A percentile compares a stretch with the other conserved stretches of the same genome.
Evolutionary conservation across 2,329 filamentous ascomycete genomes (phyloP).

Genomic region (Diaporthe sp.): DNA sequence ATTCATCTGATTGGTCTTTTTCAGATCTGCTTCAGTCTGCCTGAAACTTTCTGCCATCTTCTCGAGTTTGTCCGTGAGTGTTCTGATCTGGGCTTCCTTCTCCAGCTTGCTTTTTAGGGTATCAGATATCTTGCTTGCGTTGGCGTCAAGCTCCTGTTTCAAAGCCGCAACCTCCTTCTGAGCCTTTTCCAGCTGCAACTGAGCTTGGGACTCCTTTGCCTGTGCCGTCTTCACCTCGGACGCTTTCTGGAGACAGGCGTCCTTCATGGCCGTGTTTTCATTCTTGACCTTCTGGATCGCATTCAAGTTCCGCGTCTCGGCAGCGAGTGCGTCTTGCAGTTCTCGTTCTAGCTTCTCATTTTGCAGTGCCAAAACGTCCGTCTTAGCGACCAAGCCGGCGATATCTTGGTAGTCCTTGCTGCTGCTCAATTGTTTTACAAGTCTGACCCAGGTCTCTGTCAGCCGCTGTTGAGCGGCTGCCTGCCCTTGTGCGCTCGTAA

Average conservation of each 20-base stretch:
- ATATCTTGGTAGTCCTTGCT: neutral
- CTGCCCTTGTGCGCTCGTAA: neutral
- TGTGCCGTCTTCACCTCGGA: neutral
- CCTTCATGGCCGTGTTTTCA: neutral
- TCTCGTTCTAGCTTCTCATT: neutral
- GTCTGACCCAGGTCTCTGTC: neutral
- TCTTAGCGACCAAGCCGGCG: neutral
- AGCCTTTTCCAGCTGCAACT: neutral
- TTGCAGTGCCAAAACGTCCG: neutral
- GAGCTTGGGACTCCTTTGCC: neutral
- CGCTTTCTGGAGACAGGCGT: neutral
- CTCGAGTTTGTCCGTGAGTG: neutral
- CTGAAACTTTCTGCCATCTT: neutral
- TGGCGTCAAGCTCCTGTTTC: neutral
- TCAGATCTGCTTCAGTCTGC: constrained; percentile 2
- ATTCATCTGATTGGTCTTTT: neutral
- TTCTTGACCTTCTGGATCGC: neutral
- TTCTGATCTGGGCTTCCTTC: neutral
- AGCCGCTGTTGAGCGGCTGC: neutral
- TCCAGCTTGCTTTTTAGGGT: neutral
- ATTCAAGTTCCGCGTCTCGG: neutral
- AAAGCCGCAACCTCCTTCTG: neutral
- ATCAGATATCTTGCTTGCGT: constrained; percentile 1
- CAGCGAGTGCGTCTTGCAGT: neutral
- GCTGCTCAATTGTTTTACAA: neutral